Evolutionary conservation across 805 yeast genomes (phyloP).

Genomic region (Lipomyces sp.): DNA sequence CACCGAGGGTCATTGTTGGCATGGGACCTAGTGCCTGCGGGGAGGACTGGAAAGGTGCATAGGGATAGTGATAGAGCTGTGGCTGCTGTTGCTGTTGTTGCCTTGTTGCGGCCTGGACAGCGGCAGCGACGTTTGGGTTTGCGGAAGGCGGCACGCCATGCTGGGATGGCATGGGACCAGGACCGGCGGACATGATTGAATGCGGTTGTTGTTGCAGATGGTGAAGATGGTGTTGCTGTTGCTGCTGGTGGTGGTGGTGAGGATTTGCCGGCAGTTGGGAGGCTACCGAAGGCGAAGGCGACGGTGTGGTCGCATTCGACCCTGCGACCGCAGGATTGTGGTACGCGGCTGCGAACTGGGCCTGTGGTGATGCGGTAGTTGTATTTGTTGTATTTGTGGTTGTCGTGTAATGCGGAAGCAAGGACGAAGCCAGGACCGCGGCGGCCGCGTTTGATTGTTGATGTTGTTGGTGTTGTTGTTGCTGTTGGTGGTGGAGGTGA

Average conservation of each 20-base stretch:
- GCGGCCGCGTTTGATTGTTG: conserved; percentile 2
- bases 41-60: conserved; percentile 5
- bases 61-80: conserved; percentile 4
- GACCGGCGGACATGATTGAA: conserved; percentile 1
- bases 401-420: conserved; percentile 2
- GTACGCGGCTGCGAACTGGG: background rate
- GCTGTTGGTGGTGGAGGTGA: too few species aligned
- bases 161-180: background rate
- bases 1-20: conserved; percentile 3
- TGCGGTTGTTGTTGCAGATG: conserved; percentile 15
- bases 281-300: background rate
- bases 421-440: conserved; percentile 9
- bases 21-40: conserved; percentile 4
- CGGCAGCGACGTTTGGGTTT: background rate
- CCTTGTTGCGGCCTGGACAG: conserved; percentile 14
- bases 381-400: too few species aligned
- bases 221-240: background rate
- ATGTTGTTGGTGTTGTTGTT: too few species aligned
- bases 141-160: background rate
- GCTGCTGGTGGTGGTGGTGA: background rate
- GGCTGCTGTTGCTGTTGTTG: conserved; percentile 15
- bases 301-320: background rate
- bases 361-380: background rate
- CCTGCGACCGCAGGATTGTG: background rate
- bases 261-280: background rate